Evolutionary conservation across 805 yeast genomes (phyloP).

Genomic region (Zygosaccharomyces pseudorouxii): DNA sequence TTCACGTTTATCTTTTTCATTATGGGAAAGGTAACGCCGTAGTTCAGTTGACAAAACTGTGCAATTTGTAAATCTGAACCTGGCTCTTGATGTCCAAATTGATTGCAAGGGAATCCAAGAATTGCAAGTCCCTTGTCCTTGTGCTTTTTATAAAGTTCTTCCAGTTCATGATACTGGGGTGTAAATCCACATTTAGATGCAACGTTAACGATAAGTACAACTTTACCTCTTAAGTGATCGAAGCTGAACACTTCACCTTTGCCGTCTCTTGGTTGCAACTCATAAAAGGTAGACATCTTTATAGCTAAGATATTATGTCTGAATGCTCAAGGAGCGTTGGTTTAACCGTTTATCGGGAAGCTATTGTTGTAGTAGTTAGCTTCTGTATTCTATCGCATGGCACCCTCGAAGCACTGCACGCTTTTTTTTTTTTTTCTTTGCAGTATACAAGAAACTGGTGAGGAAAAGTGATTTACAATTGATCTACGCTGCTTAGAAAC

Average conservation of each 20-base stretch:
- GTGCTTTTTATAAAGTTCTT: conserved; percentile 61
- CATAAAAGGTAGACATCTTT: conserved; percentile 52
- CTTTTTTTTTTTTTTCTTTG: not conserved
- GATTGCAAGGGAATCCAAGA: conserved; percentile 89
- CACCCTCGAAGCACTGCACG: no score
- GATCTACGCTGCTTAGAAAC: not conserved
- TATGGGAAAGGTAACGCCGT: conserved; percentile 88
- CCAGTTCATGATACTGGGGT: conserved; percentile 71
- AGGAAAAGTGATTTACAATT: not conserved
- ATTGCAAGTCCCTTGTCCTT: conserved; percentile 58
- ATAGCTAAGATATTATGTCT: not conserved
- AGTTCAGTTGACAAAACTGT: conserved; percentile 68
- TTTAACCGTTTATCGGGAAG: not conserved
- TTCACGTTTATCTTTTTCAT: conserved; percentile 84
- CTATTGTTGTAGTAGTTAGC: not conserved
- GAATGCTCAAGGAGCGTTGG: not conserved
- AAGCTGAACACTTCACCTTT: conserved; percentile 58
- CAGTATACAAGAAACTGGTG: not conserved
- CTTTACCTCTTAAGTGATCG: conserved; percentile 64
- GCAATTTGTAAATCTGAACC: conserved; percentile 64
- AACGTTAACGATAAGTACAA: conserved; percentile 78
- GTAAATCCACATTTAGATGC: conserved; percentile 84
- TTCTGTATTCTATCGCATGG: not conserved
- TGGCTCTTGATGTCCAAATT: conserved; percentile 80
- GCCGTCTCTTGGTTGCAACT: conserved; percentile 56